Base-by-base conservation (phyloP, 345 rosid species). In the sweet orange (Citrus sinensis) region DNA sequence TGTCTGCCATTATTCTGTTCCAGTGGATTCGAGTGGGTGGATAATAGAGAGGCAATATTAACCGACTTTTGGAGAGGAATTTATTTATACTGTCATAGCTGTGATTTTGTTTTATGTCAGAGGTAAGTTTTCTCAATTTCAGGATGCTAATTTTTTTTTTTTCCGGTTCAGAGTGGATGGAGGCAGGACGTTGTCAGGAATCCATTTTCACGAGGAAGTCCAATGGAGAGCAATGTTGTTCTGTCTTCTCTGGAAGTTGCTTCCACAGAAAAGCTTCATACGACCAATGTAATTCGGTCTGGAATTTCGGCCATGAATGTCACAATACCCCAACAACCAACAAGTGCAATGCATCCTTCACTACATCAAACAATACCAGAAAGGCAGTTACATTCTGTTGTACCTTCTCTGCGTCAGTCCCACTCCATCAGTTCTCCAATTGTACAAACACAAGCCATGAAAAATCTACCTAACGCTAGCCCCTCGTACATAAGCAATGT, bases 161-260 rank as follows among this genome's bases (percentile, higher is more conserved):
- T 81, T 6, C 0, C 0, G 22, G 20, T 77, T 91, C 95, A 93
- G 97, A 83, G 91, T 73, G 92, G 88, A 68, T 87, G 95, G 97
- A 84, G 87, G 70, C 89, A 86, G 58, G 94, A 87, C 64, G 86
- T 24, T 40, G 80, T 35, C 60, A 86, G 85, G 87, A 93, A 89
- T 73, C 97, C 94, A 25, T 93, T 91, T 80, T 86, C 89, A 55
- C 87, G 87, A 77, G 90, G 83, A 63, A 83, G 49, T 58, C 78
- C 88, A 75, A 74, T 71, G 67, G 88, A 80, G 49, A 82, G 76
- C 76, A 56, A 81, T 40, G 83, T 81, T 75, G 83, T 76, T 49
- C 70, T 70, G 55, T 24, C 59, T 39, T 61, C 82, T 34, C 16
- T 80, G 14, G 82, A 72, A 17, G 82, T 59, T 24, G 58, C 76